Percentiles rank a stretch among this genome's conserved stretches.
Evolutionary conservation across 2,329 filamentous ascomycete genomes (phyloP).

Genomic region (Chaetomium sp.): DNA sequence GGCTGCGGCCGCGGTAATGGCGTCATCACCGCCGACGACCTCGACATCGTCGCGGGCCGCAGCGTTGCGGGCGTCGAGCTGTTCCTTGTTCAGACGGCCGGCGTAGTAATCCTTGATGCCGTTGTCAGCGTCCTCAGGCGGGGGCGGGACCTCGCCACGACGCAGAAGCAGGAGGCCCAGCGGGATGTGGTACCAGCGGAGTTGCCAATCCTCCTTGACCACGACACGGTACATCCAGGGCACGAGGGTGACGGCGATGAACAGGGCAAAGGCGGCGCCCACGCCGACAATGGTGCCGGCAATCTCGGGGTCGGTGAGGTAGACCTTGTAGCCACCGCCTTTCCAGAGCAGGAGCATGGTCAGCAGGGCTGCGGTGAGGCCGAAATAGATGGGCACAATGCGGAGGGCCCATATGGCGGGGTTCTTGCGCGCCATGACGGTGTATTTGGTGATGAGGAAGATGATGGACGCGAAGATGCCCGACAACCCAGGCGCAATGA

Average conservation of each 20-base stretch:
- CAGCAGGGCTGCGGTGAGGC: conserved; percentile 46
- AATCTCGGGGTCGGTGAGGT: conserved; percentile 42
- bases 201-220: conserved; percentile 53
- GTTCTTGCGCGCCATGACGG: conserved; percentile 46
- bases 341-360: conserved; percentile 57
- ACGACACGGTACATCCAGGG: conserved; percentile 54
- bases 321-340: conserved; percentile 40
- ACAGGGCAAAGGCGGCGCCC: conserved; percentile 42
- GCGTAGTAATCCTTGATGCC: conserved; percentile 49
- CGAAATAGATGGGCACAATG: conserved; percentile 51
- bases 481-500: conserved; percentile 51
- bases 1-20: no score
- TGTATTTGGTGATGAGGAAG: conserved; percentile 52
- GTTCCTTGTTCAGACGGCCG: conserved; percentile 48
- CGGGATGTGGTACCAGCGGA: conserved; percentile 49
- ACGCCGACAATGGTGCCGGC: conserved; percentile 49
- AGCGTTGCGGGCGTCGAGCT: conserved; percentile 40
- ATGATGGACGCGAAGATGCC: conserved; percentile 47
- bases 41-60: conserved; percentile 21
- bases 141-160: conserved; percentile 34
- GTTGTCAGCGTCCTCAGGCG: conserved; percentile 35
- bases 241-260: conserved; percentile 49
- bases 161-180: conserved; percentile 47
- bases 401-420: conserved; percentile 48
- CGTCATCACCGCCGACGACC: neutral